Base-by-base conservation (phyloP, 2,329 filamentous ascomycete genomes). In the Purpureocillium takamizusanense region DNA sequence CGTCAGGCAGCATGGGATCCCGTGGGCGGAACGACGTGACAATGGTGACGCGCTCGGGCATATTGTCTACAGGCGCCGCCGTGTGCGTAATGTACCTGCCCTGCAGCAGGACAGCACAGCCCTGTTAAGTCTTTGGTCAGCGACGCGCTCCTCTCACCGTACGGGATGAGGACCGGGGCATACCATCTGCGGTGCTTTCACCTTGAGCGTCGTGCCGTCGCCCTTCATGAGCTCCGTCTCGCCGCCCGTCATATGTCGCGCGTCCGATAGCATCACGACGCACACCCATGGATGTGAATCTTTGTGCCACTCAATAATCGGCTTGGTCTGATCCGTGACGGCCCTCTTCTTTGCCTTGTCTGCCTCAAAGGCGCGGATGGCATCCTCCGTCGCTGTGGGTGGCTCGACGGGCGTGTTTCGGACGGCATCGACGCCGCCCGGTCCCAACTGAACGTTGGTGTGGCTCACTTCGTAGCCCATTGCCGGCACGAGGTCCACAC, bases 391-490 rank as follows among this genome's bases (percentile, higher is more conserved):
- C 3, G 42, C 46, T 58, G 40, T 39, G 9, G 48, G 51, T 2
- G 52, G 51, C 29, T 53, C 48, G 4, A 57, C 45, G 3, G 55
- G 52, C 1, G 53, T 56, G 25, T 37, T 37, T 17, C 14, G 33
- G 27, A 23, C 25, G 5, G 42, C 46, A 14, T 43, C 42, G n/a
- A 55, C 44, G 3, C 40, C 52, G 3, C 50, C 34, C 17, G 32
- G 38, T 16, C 30, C 36, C 14, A 41, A 28, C 43, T 61, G 42
- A 33, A 78, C 58, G 51, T 80, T 80, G 56, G 76, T 68, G 47
- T 78, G 70, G 15, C 66, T 71, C 42, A 78, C 70, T 46, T 79
- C 76, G 45, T 69, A 74, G 54, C 78, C 69, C 51, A 75, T 67
- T 7, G 61, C 65, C 0, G 72, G 72, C 8, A 78, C 60, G 12